These are phyloP conservation scores for Populus simonii DNA, from an alignment of 345 rosid species.

Conservation along the genomic window DNA sequence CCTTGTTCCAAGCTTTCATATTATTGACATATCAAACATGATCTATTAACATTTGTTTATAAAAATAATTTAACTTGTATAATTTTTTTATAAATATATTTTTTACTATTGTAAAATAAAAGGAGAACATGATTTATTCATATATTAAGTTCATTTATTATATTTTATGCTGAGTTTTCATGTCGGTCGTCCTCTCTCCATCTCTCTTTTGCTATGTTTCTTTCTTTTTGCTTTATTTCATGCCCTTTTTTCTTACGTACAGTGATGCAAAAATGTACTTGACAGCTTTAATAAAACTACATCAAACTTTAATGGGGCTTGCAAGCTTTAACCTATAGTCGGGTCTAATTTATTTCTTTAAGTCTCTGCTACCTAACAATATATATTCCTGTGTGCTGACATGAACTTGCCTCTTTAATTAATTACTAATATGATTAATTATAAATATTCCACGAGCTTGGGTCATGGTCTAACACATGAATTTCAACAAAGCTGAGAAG, in stretches of 20 bases:
- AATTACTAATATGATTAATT: not conserved
- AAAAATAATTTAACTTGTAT: no score
- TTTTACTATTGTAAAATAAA: no score
- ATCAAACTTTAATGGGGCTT: not conserved
- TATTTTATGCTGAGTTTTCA: not conserved
- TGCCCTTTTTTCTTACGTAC: not conserved
- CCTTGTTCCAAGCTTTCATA: no score
- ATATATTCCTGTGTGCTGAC: not conserved
- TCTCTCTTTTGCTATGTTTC: not conserved
- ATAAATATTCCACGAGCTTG: not conserved
- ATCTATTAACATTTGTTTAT: no score
- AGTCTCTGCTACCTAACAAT: not conserved
- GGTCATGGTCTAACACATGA: not conserved
- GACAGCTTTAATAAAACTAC: slow-evolving; percentile 1
- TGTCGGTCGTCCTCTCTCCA: not conserved
- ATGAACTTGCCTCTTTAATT: not conserved
- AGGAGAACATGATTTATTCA: not conserved
- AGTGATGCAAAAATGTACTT: not conserved
- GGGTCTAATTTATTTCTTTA: not conserved
- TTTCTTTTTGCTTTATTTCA: not conserved
- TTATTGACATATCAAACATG: no score
- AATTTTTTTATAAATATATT: no score
- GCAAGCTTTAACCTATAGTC: not conserved
- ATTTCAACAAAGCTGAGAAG: slow-evolving; percentile 2
- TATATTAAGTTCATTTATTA: not conserved